phyloP scores from a whole-genome alignment of 371 early-diverging fungal genomes.

The Mucor velutinosus region DNA sequence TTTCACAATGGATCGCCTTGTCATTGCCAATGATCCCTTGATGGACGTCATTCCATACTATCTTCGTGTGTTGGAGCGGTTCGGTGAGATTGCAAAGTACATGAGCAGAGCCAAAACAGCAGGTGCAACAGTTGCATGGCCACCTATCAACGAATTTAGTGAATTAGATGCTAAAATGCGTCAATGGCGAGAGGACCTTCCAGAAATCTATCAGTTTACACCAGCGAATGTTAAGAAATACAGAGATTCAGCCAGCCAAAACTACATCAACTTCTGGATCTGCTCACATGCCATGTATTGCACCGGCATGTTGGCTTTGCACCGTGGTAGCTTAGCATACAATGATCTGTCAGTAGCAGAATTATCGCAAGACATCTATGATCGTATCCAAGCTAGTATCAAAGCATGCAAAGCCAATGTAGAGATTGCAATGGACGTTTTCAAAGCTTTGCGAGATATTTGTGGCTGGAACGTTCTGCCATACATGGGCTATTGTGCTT shows the following conservation, averaged over 20 bases:
- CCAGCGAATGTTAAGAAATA: constrained; percentile 21
- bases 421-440: constrained; percentile 38
- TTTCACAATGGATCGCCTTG: constrained; percentile 28
- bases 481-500: constrained; percentile 51
- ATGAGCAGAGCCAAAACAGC: constrained; percentile 50
- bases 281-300: constrained; percentile 45
- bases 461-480: constrained; percentile 46
- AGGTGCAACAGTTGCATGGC: constrained; percentile 39
- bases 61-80: constrained; percentile 33
- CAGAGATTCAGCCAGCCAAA: constrained; percentile 31
- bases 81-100: constrained; percentile 54
- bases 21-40: constrained; percentile 35
- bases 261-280: constrained; percentile 42
- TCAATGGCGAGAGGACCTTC: constrained; percentile 35
- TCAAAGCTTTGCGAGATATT: constrained; percentile 33
- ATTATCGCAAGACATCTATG: constrained; percentile 20
- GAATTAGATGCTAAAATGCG: constrained; percentile 42
- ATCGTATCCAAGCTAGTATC: constrained; percentile 32
- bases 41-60: constrained; percentile 33
- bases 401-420: constrained; percentile 36
- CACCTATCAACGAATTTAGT: constrained; percentile 52
- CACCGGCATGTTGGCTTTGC: constrained; percentile 39
- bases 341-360: constrained; percentile 30
- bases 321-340: constrained; percentile 49
- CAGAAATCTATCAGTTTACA: constrained; percentile 34